Base-by-base conservation (phyloP, 202 grass and related monocot genomes). In the Schoenoplectus tabernaemontani region DNA sequence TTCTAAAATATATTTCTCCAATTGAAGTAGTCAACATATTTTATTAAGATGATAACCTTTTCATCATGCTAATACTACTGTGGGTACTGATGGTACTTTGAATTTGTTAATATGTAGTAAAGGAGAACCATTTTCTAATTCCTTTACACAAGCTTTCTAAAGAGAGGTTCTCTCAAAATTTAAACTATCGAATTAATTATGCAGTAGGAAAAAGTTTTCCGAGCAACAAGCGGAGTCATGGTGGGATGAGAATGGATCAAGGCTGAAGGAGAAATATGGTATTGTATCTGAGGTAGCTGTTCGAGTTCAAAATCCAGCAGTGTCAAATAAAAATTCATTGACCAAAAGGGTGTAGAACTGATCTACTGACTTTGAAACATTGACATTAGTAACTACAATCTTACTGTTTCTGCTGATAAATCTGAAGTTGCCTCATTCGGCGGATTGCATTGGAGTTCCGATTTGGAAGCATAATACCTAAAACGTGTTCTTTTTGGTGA, bases 131-230 rank as follows among this genome's bases (percentile, higher is more conserved):
- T 51, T 50, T 73, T 73, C 1, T 44, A 13, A 13, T 70, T 46
- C 19, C 66, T 70, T 26, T 28, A 47, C 17, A 46, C 66, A 70
- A 70, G 19, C 38, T 46, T 70, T 70, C 22, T 4, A 26, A 69
- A 72, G 24, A 22, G 7, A 72, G 7, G 54, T 53, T 74, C 13
- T 74, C 44, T 51, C 11, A 54, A 23, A 53, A 4, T 36, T 81
- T 20, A 34, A 33, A 50, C 17, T 64, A 50, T 81, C 39, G 2
- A 48, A 48, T 3, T 57, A 82, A 47, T 41, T 79, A 8, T 80
- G 82, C 88, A 96, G 86, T 74, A 87, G 87, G 70, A 96, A 78
- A 78, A 76, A 83, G 57, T 96, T 96, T 63, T 87, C 78, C 6
- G 90, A 92, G 62, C 78, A 88, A 6, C 71, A 90, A 87, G 93